Conservation (phyloP, 257 asterid genomes). For the Primulina tabacum region DNA sequence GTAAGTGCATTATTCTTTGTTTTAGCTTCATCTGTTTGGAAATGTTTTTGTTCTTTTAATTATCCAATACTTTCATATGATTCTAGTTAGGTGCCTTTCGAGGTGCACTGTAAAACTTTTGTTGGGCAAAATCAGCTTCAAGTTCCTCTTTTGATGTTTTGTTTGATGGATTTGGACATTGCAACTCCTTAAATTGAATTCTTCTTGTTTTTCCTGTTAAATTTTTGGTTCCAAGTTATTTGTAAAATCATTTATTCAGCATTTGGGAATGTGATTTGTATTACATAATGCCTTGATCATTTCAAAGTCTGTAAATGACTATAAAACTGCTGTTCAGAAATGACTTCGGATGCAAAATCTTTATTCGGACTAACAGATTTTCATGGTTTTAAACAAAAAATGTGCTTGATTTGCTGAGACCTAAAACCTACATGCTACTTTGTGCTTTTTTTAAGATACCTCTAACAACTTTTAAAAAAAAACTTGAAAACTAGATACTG, state of each 20-base stretch:
- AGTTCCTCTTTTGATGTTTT: background rate
- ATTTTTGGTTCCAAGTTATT: background rate
- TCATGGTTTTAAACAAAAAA: background rate
- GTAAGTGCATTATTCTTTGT: conserved; percentile 38
- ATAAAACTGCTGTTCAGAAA: background rate
- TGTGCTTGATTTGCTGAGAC: background rate
- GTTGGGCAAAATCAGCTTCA: background rate
- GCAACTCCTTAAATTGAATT: background rate
- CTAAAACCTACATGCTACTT: background rate
- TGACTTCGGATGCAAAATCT: background rate
- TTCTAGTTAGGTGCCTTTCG: background rate
- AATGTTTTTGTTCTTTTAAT: conserved; percentile 1
- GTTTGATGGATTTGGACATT: background rate
- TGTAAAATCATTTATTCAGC: too few species aligned
- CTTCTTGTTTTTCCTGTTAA: background rate
- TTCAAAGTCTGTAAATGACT: background rate
- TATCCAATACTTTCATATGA: background rate
- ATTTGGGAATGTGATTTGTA: background rate
- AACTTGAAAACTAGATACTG: background rate
- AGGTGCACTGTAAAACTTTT: background rate
- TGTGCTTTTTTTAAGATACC: background rate
- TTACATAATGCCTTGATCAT: background rate
- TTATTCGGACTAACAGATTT: background rate
- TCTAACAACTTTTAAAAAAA: background rate
- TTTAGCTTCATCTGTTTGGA: conserved; percentile 12